Conservation (phyloP, 768 basidiomycete genomes). For the Suillus sp. region DNA sequence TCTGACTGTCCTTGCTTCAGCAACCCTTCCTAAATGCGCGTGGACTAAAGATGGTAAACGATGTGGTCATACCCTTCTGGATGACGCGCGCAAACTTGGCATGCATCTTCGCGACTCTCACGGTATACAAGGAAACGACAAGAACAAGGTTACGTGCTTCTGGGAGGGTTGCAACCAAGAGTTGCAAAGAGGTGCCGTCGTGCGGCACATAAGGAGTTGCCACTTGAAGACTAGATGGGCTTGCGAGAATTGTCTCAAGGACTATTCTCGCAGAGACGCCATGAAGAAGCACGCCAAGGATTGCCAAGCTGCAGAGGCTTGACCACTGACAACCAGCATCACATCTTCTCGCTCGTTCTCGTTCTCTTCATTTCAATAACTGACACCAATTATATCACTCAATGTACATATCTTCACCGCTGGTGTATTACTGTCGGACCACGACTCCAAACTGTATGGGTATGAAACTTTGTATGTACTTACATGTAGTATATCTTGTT, state of each 20-base stretch:
- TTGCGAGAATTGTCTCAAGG: conserved; percentile 28
- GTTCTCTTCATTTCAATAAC: background rate
- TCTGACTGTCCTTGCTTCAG: background rate
- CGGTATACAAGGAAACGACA: conserved; percentile 24
- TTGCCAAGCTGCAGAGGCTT: conserved; percentile 28
- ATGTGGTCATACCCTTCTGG: conserved; percentile 25
- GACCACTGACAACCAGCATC: background rate
- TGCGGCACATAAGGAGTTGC: conserved; percentile 27
- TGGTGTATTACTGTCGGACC: background rate
- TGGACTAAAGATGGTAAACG: conserved; percentile 24
- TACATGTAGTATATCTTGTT: background rate
- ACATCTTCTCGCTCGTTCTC: background rate
- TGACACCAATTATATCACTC: background rate
- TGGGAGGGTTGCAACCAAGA: conserved; percentile 27
- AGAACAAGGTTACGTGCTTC: conserved; percentile 17
- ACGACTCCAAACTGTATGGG: background rate
- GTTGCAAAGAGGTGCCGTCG: conserved; percentile 31
- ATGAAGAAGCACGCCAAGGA: conserved; percentile 29
- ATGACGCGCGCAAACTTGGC: conserved; percentile 26
- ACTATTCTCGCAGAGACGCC: conserved; percentile 30
- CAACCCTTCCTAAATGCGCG: conserved; percentile 17
- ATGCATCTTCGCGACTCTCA: conserved; percentile 25
- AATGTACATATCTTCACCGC: no score
- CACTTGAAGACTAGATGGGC: conserved; percentile 24
- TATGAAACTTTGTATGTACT: background rate